Base-by-base conservation (phyloP, 2,329 filamentous ascomycete genomes). In the Aspergillus niger region DNA sequence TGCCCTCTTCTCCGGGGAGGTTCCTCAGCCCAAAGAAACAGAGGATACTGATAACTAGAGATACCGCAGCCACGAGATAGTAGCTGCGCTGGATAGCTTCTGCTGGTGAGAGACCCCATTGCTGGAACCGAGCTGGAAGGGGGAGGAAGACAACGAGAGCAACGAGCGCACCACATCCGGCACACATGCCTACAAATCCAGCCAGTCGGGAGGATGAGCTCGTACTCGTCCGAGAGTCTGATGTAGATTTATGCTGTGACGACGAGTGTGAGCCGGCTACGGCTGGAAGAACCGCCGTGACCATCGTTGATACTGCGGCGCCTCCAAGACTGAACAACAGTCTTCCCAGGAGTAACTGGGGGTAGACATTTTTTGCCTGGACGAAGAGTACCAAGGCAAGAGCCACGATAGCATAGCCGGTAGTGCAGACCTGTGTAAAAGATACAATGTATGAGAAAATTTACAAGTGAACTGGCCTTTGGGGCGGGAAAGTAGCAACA, bases 301-400 rank as follows among this genome's bases (percentile, higher is more conserved):
- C 95, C 95, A 99, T 99, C 1, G 95, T 98, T 13, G 92, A 93
- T 83, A 91, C 88, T 22, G 94, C 95, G n/a, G 93, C 92, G 20
- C 91, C 95, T 24, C 95, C 95, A 17, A 97, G 69, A 66, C 93
- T 95, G 77, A 99, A 99, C 58, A 96, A 81, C 54, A 98, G 81
- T 66, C 95, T 85, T 57, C 91, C 92, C 44, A 97, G 80, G 57
- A 98, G 80, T 67, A 99, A 81, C 74, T 96, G 89, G 8, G 95
- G 94, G 77, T 97, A 97, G 8, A 97, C 86, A 77, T 93, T 92
- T 67, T 81, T 83, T 28, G 91, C 91, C 81, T 96, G 91, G 26
- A 97, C 93, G 70, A 97, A 91, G 13, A 92, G 74, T 49, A 90
- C 85, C 62, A 99, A 78, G 20, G 91, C 86, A 11, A 92, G 64